These are phyloP conservation scores for Aspergillus oerlinghausenensis DNA, from an alignment of 2,329 filamentous ascomycete genomes.

Conservation along the genomic window DNA sequence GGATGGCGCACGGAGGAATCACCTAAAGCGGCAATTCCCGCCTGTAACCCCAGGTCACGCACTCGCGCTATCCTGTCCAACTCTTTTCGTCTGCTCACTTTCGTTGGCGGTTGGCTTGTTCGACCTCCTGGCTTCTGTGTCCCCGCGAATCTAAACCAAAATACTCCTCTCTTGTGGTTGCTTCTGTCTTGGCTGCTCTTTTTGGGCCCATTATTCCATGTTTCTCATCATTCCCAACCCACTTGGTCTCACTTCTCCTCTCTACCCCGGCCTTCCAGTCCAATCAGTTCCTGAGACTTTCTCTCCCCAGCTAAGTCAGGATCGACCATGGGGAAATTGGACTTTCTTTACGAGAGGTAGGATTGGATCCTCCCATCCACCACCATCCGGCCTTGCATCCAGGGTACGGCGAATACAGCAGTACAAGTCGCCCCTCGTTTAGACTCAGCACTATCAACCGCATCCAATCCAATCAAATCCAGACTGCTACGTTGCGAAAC, in stretches of 20 bases:
- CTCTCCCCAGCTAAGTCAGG: conserved; percentile 4
- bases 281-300: conserved; percentile 5
- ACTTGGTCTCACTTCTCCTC: conserved; percentile 5
- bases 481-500: background rate
- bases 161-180: background rate
- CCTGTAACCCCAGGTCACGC: background rate
- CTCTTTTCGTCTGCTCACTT: too few relatives aligned
- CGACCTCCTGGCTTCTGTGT: background rate
- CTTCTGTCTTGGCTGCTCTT: background rate
- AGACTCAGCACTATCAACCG: background rate
- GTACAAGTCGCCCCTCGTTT: background rate
- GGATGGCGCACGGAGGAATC: background rate
- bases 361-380: background rate
- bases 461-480: background rate
- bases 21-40: background rate
- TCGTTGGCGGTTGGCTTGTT: background rate
- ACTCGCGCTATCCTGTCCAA: too few relatives aligned
- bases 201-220: conserved; percentile 1
- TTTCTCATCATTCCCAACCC: background rate
- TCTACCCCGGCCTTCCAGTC: background rate
- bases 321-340: conserved; percentile 16
- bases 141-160: background rate
- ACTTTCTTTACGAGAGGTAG: conserved; percentile 1
- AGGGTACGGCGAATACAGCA: background rate
- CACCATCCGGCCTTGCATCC: background rate